Evolutionary conservation across 177 flowering plant genomes (phyloP).

Genomic region (Vitis hybrid): DNA sequence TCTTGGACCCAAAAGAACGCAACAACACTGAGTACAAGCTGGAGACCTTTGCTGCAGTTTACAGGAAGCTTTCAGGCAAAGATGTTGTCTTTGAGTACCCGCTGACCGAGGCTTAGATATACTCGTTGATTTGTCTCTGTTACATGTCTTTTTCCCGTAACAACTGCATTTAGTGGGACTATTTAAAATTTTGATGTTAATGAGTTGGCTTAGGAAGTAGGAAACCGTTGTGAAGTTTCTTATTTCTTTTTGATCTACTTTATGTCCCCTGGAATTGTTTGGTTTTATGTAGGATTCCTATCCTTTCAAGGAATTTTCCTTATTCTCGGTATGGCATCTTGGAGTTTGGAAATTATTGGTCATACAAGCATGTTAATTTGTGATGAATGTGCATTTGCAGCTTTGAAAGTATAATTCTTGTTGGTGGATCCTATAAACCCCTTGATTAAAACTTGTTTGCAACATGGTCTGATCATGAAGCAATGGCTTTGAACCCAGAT

Average conservation of each 20-base stretch:
- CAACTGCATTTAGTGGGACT: background rate
- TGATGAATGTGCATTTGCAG: too few species aligned
- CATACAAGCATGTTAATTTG: too few species aligned
- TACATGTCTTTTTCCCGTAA: background rate
- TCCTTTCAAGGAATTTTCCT: too few species aligned
- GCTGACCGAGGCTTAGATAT: conserved; percentile 43
- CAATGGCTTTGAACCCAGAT: too few species aligned
- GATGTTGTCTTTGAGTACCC: conserved; percentile 92
- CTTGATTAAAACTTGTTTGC: too few species aligned
- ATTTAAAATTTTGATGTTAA: conserved; percentile 16
- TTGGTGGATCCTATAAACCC: too few species aligned
- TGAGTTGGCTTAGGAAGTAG: background rate
- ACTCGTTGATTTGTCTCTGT: background rate
- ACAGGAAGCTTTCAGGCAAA: conserved; percentile 83
- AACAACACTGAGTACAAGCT: conserved; percentile 84
- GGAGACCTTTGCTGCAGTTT: conserved; percentile 78
- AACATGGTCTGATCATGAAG: too few species aligned
- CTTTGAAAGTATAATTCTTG: too few species aligned
- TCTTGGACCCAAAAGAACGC: conserved; percentile 77
- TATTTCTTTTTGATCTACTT: background rate
- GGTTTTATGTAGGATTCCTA: background rate
- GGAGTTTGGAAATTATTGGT: too few species aligned
- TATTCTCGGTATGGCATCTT: too few species aligned
- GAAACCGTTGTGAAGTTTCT: background rate
- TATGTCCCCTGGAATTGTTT: background rate